Conservation (phyloP, 441 rosid genomes). For the Adansonia rubrostipa region DNA sequence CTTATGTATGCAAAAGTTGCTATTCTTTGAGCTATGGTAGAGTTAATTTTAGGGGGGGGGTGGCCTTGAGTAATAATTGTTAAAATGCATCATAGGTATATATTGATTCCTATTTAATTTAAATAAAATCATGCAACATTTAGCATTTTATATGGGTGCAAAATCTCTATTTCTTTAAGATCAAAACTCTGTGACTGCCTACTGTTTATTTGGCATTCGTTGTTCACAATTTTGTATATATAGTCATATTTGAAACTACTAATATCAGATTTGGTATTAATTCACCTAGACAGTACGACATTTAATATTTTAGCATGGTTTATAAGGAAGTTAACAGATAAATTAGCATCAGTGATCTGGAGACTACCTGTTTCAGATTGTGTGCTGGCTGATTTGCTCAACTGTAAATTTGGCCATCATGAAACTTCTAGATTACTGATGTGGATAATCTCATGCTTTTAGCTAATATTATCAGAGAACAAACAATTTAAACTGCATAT, state of each 20-base stretch:
- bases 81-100: neutral
- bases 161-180: neutral
- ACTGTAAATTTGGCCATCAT: neutral
- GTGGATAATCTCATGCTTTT: neutral
- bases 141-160: neutral
- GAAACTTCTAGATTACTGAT: neutral
- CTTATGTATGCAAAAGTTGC: neutral
- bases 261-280: neutral
- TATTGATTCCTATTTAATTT: too few relatives aligned
- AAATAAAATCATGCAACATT: neutral
- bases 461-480: slow-evolving; percentile 3
- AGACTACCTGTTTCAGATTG: neutral
- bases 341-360: neutral
- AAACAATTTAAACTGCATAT: neutral
- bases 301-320: neutral
- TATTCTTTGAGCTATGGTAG: neutral
- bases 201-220: neutral
- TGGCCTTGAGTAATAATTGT: neutral
- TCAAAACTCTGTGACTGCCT: neutral
- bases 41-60: neutral
- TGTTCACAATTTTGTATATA: neutral
- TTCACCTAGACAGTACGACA: neutral
- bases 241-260: neutral
- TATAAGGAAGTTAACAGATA: neutral
- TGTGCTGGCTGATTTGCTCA: neutral